These are phyloP conservation scores for Lasiodiplodia sp. DNA, from an alignment of 2,329 filamentous ascomycete genomes.

Conservation along the genomic window DNA sequence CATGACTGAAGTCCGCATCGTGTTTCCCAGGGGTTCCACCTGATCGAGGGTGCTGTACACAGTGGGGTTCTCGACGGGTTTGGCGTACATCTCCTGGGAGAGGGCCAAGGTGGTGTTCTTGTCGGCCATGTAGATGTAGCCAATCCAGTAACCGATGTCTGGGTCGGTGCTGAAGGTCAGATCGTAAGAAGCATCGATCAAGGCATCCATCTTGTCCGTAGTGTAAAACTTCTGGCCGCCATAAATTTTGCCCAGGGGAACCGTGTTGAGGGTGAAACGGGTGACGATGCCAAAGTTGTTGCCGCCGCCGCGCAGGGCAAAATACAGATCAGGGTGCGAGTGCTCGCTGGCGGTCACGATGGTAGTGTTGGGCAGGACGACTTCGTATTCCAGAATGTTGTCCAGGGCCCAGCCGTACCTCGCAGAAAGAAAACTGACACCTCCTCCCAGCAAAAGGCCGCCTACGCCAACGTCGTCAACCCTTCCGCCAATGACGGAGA, in stretches of 20 bases:
- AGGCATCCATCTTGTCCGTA: constrained; percentile 35
- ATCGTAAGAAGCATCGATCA: constrained; percentile 35
- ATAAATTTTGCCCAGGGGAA: constrained; percentile 38
- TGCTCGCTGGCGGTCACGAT: constrained; percentile 22
- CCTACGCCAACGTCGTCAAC: constrained; percentile 31
- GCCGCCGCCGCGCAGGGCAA: constrained; percentile 47
- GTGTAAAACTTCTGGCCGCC: constrained; percentile 45
- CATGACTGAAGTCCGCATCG: constrained; percentile 37
- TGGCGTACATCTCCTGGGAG: constrained; percentile 36
- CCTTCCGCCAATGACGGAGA: constrained; percentile 31
- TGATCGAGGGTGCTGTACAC: constrained; percentile 37
- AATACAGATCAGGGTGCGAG: constrained; percentile 41
- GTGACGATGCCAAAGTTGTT: constrained; percentile 51
- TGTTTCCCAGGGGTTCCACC: constrained; percentile 35
- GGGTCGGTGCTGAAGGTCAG: constrained; percentile 36
- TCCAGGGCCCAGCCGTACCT: constrained; percentile 12
- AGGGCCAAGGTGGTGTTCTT: constrained; percentile 35
- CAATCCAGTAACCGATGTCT: constrained; percentile 26
- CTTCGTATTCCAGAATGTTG: constrained; percentile 16
- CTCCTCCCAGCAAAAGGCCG: constrained; percentile 31
- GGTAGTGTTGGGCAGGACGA: constrained; percentile 20
- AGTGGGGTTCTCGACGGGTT: constrained; percentile 36
- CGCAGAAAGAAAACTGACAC: constrained; percentile 25
- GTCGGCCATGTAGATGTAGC: constrained; percentile 6
- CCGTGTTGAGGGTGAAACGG: constrained; percentile 37